Evolutionary conservation across 148 eudicot genomes (phyloP), one percentile per base, ranked within the genome.

Genomic region (Polygonum maritimum): DNA sequence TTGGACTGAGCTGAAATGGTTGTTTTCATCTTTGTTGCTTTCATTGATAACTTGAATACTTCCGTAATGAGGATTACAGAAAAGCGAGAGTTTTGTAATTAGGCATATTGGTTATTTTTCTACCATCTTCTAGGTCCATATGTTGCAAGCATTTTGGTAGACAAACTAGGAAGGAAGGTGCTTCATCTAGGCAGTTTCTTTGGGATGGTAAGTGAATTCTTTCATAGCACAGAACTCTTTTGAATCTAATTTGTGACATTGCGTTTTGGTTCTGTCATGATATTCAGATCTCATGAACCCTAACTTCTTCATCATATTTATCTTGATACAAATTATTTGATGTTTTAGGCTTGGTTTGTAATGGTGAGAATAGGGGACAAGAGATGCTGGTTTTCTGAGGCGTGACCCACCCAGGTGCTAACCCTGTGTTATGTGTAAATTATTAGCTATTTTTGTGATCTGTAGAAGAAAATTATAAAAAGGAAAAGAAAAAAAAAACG

Each of bases 131-230:
- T 84, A 90, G 97, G 97, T 48, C 90, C 97, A 39, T 60, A 88
- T 44, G 74, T 89, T 77, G 97, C 97, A 51, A 87, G 89, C 52
- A 51, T 86, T 76, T 87, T 92, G 78, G 90, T 90, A 95, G 97
- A 92, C 83, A 92, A 81, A 77, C 83, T 92, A 75, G 97, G 97
- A 81, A 88, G 97, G 82, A 92, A 82, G 80, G 87, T 84, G 80
- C 97, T 92, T 81, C 97, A 90, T 78, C 77, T 87, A 54, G 84
- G 96, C 65, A 91, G 98, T 81, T 89, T 91, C 84, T 77, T 83
- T 79, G 94, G 96, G 77, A 93, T 91, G 96, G 94, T 84, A 82
- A 83, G 87, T 76, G 19, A 33, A 33, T 33, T 65, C 18, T 33
- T 14, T 21, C 8, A 9, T 14, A 65, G 70, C 44, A 65, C 36